phyloP scores from a whole-genome alignment of 2,329 filamentous ascomycete species.

The Diaporthe eres region DNA sequence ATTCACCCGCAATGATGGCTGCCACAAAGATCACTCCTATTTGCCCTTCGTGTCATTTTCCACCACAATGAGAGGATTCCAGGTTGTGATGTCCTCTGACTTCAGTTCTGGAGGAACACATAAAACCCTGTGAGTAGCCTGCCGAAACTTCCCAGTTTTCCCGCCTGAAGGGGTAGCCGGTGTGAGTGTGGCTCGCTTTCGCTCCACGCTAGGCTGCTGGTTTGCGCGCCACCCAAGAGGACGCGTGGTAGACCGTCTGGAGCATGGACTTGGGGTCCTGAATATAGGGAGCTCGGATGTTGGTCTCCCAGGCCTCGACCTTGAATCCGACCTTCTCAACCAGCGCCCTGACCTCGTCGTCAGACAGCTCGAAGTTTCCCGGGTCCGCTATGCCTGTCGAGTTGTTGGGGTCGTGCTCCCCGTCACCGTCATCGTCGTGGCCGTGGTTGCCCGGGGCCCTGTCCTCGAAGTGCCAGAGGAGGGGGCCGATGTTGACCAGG shows the following conservation, averaged over 20 bases:
- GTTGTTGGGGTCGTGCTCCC: conserved; percentile 62
- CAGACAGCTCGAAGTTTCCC: conserved; percentile 89
- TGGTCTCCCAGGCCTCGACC: conserved; percentile 74
- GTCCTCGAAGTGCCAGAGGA: conserved; percentile 96
- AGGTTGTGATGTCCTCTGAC: background rate
- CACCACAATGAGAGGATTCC: background rate
- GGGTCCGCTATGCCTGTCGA: conserved; percentile 85
- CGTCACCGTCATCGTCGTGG: conserved; percentile 65
- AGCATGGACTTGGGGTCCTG: conserved; percentile 89
- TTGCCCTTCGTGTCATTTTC: background rate
- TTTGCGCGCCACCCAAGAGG: conserved; percentile 90
- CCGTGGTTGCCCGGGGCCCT: conserved; percentile 72
- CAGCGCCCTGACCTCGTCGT: conserved; percentile 87
- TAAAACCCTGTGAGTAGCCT: background rate
- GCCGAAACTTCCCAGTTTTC: too few species aligned
- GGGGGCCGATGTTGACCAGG: conserved; percentile 90
- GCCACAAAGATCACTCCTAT: background rate
- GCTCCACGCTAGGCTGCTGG: conserved; percentile 40
- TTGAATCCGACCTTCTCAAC: conserved; percentile 83
- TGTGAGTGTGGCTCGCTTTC: background rate
- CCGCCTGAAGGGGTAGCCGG: background rate
- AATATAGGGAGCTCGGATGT: conserved; percentile 85
- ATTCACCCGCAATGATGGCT: background rate
- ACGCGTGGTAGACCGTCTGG: conserved; percentile 83
- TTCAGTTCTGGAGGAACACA: background rate